Evolutionary conservation across 805 yeast species (phyloP).

Genomic region (Candida vaughaniae): DNA sequence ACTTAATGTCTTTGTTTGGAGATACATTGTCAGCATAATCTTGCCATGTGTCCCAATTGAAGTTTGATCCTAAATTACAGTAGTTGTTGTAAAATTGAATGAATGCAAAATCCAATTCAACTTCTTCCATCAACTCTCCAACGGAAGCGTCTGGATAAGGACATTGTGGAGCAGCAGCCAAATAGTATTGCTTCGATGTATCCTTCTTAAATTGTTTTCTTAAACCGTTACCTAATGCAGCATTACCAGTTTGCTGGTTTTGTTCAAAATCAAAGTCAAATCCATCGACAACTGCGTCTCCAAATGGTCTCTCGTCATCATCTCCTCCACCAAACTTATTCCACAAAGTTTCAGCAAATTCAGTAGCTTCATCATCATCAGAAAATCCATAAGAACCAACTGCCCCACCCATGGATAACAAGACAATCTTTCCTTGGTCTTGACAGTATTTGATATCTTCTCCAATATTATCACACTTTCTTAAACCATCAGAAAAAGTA

Average conservation of each 20-base stretch:
- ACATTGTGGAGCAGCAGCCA: slow-evolving; percentile 42
- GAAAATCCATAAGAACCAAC: slow-evolving; percentile 41
- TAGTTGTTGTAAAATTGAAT: slow-evolving; percentile 42
- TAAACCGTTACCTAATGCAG: slow-evolving; percentile 45
- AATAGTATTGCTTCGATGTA: slow-evolving; percentile 27
- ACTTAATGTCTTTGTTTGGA: slow-evolving; percentile 30
- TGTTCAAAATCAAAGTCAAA: slow-evolving; percentile 76
- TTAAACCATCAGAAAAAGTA: slow-evolving; percentile 43
- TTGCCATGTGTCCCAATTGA: slow-evolving; percentile 39
- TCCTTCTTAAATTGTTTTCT: slow-evolving; percentile 22
- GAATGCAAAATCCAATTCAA: slow-evolving; percentile 33
- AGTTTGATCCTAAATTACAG: slow-evolving; percentile 25
- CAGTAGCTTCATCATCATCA: slow-evolving; percentile 49
- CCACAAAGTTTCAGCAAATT: slow-evolving; percentile 47
- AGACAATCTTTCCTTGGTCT: slow-evolving; percentile 68
- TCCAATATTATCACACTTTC: slow-evolving; percentile 42
- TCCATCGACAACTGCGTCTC: slow-evolving; percentile 76
- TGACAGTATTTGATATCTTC: slow-evolving; percentile 77
- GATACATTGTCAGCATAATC: slow-evolving; percentile 27
- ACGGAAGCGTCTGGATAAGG: slow-evolving; percentile 39
- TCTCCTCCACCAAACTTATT: slow-evolving; percentile 38
- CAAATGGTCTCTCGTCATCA: slow-evolving; percentile 53
- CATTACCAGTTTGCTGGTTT: slow-evolving; percentile 61
- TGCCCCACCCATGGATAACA: slow-evolving; percentile 67
- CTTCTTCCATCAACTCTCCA: slow-evolving; percentile 25